A percentile compares a stretch with the other conserved stretches of the same genome.
phyloP scores from a whole-genome alignment of 2,329 filamentous ascomycete species.

The Canariomyces notabilis region DNA sequence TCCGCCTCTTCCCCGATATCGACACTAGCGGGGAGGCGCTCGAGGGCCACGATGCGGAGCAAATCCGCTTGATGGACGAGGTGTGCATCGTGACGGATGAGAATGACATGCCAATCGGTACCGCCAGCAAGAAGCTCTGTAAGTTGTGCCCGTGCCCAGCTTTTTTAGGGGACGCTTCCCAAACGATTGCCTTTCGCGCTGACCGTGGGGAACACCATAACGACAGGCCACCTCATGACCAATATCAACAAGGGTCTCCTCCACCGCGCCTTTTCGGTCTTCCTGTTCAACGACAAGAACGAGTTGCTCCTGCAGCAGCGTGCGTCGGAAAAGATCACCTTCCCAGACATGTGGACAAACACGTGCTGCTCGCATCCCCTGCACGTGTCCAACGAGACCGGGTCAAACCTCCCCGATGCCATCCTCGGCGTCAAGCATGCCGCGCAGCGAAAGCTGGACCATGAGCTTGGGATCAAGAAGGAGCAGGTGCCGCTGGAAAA shows the following conservation, averaged over 20 bases:
- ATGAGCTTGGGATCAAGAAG: constrained; percentile 87
- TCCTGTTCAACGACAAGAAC: constrained; percentile 93
- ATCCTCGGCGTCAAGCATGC: constrained; percentile 85
- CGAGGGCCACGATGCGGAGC: constrained; percentile 91
- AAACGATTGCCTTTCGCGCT: too few species aligned
- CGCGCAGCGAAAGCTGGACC: constrained; percentile 86
- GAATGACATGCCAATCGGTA: constrained; percentile 87
- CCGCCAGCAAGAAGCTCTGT: constrained; percentile 98
- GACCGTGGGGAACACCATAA: constrained; percentile 5
- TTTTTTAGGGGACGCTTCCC: too few species aligned
- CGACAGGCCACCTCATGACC: constrained; percentile 88
- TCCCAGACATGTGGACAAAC: constrained; percentile 99
- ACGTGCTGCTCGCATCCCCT: constrained; percentile 98
- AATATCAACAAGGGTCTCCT: constrained; percentile 96
- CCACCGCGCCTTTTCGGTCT: constrained; percentile 95
- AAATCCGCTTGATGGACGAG: constrained; percentile 97
- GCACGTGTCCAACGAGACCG: constrained; percentile 86
- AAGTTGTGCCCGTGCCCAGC: constrained; percentile 37
- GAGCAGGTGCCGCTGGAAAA: constrained; percentile 86
- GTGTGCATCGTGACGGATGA: constrained; percentile 96
- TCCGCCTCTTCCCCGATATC: constrained; percentile 82
- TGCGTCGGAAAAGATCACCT: constrained; percentile 95
- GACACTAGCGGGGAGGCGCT: constrained; percentile 68
- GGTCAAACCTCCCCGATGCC: constrained; percentile 71
- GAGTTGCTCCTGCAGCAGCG: constrained; percentile 92